A percentile compares a stretch with the other conserved stretches of the same genome.
Conservation (phyloP, 2,329 filamentous ascomycete species). For the Paracorniculantispora psalliotae region DNA sequence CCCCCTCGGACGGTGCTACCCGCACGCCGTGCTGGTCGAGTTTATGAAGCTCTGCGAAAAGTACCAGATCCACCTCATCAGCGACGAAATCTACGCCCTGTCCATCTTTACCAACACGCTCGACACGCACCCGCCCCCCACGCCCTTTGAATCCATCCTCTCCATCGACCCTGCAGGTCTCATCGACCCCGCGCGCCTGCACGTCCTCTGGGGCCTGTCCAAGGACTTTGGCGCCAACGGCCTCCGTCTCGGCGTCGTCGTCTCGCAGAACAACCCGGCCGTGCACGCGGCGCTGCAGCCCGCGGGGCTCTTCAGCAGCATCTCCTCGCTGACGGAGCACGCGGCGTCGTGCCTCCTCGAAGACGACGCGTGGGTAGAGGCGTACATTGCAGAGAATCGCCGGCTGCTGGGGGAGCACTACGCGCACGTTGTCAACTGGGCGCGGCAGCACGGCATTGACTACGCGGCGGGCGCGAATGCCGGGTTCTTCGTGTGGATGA, state of each 20-base stretch:
- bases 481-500: constrained; percentile 51
- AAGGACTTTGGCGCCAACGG: constrained; percentile 56
- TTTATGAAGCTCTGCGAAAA: constrained; percentile 42
- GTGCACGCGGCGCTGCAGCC: constrained; percentile 34
- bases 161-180: constrained; percentile 37
- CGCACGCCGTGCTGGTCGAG: constrained; percentile 28
- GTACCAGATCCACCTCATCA: constrained; percentile 48
- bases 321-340: constrained; percentile 40
- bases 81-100: constrained; percentile 46
- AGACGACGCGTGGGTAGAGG: constrained; percentile 37
- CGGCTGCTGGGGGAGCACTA: constrained; percentile 35
- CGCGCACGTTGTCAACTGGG: constrained; percentile 30
- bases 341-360: constrained; percentile 37
- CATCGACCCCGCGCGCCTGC: constrained; percentile 45
- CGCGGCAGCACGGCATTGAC: constrained; percentile 35
- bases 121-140: not conserved
- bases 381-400: constrained; percentile 40
- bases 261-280: constrained; percentile 37
- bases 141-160: constrained; percentile 40
- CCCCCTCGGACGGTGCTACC: constrained; percentile 45
- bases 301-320: constrained; percentile 37
- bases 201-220: constrained; percentile 44
- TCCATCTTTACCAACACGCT: constrained; percentile 42
- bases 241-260: constrained; percentile 45
- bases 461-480: constrained; percentile 46